Conservation (phyloP, 192 early-diverging fungal genomes). For the Podila minutissima region DNA sequence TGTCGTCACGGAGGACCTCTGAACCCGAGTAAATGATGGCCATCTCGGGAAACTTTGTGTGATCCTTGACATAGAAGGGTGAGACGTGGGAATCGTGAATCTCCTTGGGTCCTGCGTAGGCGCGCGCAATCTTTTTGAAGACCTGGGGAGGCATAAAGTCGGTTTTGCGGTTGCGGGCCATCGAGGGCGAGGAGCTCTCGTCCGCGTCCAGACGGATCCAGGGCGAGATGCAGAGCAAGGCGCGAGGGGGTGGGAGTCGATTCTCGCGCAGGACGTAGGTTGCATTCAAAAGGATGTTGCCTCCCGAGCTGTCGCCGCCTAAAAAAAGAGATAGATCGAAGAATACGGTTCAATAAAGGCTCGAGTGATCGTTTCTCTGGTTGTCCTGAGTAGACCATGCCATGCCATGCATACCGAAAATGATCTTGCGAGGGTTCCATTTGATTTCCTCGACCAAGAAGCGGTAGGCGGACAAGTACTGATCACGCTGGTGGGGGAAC, state of each 20-base stretch:
- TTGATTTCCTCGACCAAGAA: conserved; percentile 45
- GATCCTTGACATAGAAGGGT: conserved; percentile 48
- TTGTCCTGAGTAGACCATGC: too few species aligned
- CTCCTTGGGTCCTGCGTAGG: conserved; percentile 31
- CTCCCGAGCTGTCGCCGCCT: conserved; percentile 42
- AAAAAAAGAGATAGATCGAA: neutral
- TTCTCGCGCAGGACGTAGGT: conserved; percentile 34
- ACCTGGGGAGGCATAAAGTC: conserved; percentile 52
- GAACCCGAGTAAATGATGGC: conserved; percentile 28
- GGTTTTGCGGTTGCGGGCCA: conserved; percentile 44
- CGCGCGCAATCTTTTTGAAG: conserved; percentile 43
- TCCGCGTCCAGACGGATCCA: conserved; percentile 47
- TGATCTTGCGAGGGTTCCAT: conserved; percentile 50
- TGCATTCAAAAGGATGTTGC: conserved; percentile 39
- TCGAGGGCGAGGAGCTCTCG: conserved; percentile 27
- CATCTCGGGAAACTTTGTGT: conserved; percentile 41
- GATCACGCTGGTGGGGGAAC: conserved; percentile 42
- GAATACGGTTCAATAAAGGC: neutral
- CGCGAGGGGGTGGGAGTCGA: conserved; percentile 32
- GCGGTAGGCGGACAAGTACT: conserved; percentile 40
- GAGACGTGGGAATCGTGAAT: conserved; percentile 42
- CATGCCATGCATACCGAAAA: conserved; percentile 26
- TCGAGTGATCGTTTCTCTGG: neutral
- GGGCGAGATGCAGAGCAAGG: conserved; percentile 43
- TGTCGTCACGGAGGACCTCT: conserved; percentile 37